Evolutionary conservation across 768 basidiomycete species (phyloP).

Genomic region (Amanita rimosa): DNA sequence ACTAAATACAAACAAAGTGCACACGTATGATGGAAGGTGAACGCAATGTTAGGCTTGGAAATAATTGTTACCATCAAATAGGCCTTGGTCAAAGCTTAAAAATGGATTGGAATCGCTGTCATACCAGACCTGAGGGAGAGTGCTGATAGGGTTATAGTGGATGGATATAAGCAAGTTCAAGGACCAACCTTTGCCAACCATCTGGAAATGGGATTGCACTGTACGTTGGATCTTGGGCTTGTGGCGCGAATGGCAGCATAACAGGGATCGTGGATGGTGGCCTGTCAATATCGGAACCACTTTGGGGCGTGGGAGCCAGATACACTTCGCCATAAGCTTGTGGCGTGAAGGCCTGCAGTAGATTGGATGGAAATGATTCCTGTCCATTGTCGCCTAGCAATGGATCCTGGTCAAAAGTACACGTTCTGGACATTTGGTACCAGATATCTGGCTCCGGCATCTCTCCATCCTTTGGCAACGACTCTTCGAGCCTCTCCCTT

Average conservation of each 20-base stretch:
- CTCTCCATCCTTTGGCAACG: slow-evolving; percentile 9
- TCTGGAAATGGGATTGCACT: no score
- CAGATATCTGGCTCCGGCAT: neutral
- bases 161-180: no score
- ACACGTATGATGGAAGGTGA: neutral
- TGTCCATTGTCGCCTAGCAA: neutral
- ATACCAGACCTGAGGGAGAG: neutral
- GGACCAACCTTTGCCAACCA: no score
- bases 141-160: no score
- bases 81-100: neutral
- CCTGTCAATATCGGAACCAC: no score
- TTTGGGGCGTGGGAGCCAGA: no score
- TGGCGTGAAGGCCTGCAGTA: neutral
- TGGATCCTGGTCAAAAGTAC: neutral
- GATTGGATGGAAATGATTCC: no score
- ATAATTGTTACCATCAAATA: neutral
- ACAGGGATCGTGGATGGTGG: no score
- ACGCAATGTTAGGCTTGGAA: neutral
- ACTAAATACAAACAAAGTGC: no score
- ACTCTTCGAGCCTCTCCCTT: slow-evolving; percentile 5
- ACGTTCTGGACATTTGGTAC: neutral
- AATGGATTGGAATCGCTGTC: neutral
- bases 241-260: no score
- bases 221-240: no score
- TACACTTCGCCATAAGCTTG: no score